These are phyloP conservation scores for Piromyces finnis DNA, from an alignment of 192 early-diverging fungal genomes.

Conservation along the genomic window DNA sequence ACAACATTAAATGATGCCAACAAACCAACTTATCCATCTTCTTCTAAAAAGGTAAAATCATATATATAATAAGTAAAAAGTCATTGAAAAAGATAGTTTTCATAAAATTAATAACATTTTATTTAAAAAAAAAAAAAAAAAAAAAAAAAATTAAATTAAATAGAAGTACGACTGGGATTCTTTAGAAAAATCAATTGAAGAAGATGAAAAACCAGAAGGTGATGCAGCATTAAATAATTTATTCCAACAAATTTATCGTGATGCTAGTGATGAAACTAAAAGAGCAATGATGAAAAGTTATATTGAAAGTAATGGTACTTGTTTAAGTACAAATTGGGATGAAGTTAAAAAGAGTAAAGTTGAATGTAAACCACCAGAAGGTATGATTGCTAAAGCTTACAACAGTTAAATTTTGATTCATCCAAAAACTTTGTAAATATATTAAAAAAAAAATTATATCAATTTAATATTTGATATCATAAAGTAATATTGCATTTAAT, in stretches of 20 bases:
- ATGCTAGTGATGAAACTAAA: conserved; percentile 69
- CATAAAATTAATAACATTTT: too few relatives aligned
- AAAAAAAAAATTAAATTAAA: too few relatives aligned
- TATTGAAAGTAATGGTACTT: conserved; percentile 85
- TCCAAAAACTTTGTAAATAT: too few relatives aligned
- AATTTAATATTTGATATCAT: too few relatives aligned
- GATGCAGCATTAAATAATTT: conserved; percentile 77
- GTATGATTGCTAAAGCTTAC: conserved; percentile 57
- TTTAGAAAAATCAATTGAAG: conserved; percentile 45
- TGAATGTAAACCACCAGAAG: conserved; percentile 79
- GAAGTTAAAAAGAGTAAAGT: conserved; percentile 72
- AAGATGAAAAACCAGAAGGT: conserved; percentile 69
- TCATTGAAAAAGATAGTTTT: too few relatives aligned
- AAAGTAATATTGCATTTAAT: too few relatives aligned
- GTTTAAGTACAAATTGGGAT: conserved; percentile 85
- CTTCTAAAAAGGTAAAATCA: neutral
- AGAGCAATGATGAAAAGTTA: conserved; percentile 98
- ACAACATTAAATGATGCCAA: conserved; percentile 18
- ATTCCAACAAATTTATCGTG: conserved; percentile 84
- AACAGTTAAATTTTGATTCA: neutral
- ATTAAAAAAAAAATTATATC: too few relatives aligned
- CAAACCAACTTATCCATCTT: conserved; percentile 21
- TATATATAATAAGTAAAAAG: too few relatives aligned
- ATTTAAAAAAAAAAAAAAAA: too few relatives aligned
- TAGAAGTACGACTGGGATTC: conserved; percentile 63